Conservation (phyloP, 768 basidiomycete genomes). For the Hypholoma fasciculare region DNA sequence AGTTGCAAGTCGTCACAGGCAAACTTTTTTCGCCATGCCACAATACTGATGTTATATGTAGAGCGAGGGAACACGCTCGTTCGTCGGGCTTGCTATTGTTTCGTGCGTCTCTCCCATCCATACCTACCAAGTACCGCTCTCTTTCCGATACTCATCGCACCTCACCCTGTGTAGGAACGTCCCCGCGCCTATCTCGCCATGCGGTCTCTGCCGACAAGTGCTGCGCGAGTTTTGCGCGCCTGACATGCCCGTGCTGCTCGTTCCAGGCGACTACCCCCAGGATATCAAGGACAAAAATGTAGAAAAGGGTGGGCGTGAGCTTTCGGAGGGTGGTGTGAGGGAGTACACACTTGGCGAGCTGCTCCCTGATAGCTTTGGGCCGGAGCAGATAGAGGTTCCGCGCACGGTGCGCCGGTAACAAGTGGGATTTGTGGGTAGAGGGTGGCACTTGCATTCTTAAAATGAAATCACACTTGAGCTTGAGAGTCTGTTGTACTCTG, state of each 20-base stretch:
- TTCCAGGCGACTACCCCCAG: conserved; percentile 63
- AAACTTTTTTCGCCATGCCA: not conserved
- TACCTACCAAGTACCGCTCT: not conserved
- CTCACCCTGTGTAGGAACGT: conserved; percentile 57
- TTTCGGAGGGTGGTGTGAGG: conserved; percentile 51
- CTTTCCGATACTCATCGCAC: too few species aligned
- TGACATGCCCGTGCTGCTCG: conserved; percentile 71
- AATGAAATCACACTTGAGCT: too few species aligned
- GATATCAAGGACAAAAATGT: conserved; percentile 23
- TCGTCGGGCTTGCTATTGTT: conserved; percentile 75
- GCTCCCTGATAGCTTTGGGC: conserved; percentile 87
- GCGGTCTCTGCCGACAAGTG: conserved; percentile 93
- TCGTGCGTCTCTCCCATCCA: conserved; percentile 47
- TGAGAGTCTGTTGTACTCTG: too few species aligned
- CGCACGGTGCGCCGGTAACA: not conserved
- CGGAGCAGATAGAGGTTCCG: conserved; percentile 68
- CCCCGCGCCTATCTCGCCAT: conserved; percentile 69
- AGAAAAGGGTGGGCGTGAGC: conserved; percentile 29
- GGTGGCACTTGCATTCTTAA: too few species aligned
- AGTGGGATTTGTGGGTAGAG: too few species aligned
- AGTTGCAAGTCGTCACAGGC: conserved; percentile 53
- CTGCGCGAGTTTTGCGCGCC: conserved; percentile 82
- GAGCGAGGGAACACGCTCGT: conserved; percentile 78
- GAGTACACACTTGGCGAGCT: conserved; percentile 73
- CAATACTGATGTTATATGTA: conserved; percentile 25